These are phyloP conservation scores for Ilyonectria mors-panacis DNA, from an alignment of 2,329 filamentous ascomycete genomes.

Conservation along the genomic window DNA sequence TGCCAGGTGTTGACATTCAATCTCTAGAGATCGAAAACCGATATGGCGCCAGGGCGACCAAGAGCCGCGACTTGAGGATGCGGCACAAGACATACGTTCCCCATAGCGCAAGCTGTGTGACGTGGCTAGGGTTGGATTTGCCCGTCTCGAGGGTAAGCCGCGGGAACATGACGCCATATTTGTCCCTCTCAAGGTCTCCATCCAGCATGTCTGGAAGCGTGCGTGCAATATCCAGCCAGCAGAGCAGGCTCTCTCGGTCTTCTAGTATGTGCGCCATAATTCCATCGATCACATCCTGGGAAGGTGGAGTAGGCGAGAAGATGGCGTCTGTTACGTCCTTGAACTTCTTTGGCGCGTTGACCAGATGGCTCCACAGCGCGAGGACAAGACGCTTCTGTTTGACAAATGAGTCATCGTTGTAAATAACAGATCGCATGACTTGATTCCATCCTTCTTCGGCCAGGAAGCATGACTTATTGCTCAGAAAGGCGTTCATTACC, in stretches of 20 bases:
- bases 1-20: slow-evolving; percentile 27
- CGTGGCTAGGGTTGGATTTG: not conserved
- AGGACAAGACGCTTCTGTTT: slow-evolving; percentile 19
- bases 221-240: slow-evolving; percentile 9
- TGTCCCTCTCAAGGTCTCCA: not conserved
- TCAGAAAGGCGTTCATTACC: slow-evolving; percentile 31
- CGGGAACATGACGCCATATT: slow-evolving; percentile 20
- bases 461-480: slow-evolving; percentile 28
- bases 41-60: slow-evolving; percentile 13
- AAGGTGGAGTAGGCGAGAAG: not conserved
- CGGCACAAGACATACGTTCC: slow-evolving; percentile 30
- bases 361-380: slow-evolving; percentile 21
- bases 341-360: slow-evolving; percentile 21
- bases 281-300: slow-evolving; percentile 1
- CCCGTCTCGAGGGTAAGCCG: not conserved
- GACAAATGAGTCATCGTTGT: slow-evolving; percentile 13
- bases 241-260: slow-evolving; percentile 9
- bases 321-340: slow-evolving; percentile 17
- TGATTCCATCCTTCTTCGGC: slow-evolving; percentile 18
- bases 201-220: not conserved
- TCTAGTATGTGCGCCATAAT: not conserved
- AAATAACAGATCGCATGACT: slow-evolving; percentile 22
- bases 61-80: slow-evolving; percentile 25
- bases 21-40: slow-evolving; percentile 14
- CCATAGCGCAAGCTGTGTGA: slow-evolving; percentile 16